These are phyloP conservation scores for Tillandsia fasciculata DNA, from an alignment of 176 grass and related monocot genomes.

Conservation along the genomic window DNA sequence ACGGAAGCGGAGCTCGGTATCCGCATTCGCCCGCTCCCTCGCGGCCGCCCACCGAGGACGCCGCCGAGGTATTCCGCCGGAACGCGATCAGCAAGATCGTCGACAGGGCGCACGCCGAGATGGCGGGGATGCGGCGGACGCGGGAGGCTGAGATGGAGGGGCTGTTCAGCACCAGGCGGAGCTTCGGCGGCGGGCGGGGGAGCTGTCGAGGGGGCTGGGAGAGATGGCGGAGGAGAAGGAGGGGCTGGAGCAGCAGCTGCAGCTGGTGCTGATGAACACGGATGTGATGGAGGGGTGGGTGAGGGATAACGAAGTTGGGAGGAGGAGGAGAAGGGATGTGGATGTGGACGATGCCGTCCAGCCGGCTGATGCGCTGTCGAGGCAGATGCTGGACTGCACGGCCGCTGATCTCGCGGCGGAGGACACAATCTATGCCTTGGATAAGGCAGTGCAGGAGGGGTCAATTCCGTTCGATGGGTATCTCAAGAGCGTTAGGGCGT, in stretches of 20 bases:
- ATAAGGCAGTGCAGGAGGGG: conserved; percentile 78
- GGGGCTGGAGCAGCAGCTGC: conserved; percentile 52
- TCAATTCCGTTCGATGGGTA: conserved; percentile 54
- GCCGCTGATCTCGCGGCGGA: conserved; percentile 55
- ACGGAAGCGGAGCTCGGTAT: background rate
- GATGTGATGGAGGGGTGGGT: conserved; percentile 55
- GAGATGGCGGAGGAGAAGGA: conserved; percentile 61
- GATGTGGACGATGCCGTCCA: conserved; percentile 38
- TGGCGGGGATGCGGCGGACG: conserved; percentile 7
- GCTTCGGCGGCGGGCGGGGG: conserved; percentile 37
- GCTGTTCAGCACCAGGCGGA: conserved; percentile 52
- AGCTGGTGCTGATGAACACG: conserved; percentile 60
- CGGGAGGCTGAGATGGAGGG: conserved; percentile 50
- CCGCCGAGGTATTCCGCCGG: conserved; percentile 55
- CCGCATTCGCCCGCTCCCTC: background rate
- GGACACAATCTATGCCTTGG: conserved; percentile 65
- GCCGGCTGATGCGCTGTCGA: conserved; percentile 41
- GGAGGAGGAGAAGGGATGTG: conserved; percentile 19
- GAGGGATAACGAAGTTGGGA: conserved; percentile 27
- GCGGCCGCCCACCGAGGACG: conserved; percentile 34
- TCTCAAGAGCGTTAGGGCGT: conserved; percentile 48
- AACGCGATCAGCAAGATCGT: conserved; percentile 54
- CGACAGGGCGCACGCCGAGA: conserved; percentile 34
- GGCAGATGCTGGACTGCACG: conserved; percentile 68
- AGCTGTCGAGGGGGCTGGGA: conserved; percentile 33